These are phyloP conservation scores for Aspergillus ostianus DNA, from an alignment of 495 filamentous ascomycete genomes.

Conservation along the genomic window DNA sequence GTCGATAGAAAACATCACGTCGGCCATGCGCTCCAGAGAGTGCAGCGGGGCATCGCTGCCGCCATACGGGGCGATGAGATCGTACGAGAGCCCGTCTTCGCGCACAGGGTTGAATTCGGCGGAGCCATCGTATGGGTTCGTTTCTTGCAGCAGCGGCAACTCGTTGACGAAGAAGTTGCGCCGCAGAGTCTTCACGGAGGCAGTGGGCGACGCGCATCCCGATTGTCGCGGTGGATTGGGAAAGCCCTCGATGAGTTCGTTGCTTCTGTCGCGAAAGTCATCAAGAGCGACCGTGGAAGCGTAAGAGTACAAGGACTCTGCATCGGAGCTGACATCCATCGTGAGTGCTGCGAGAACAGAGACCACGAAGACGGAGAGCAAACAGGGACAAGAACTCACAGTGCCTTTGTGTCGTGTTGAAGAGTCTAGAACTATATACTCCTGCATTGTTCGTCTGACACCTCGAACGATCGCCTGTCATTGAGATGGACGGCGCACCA, in stretches of 20 bases:
- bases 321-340: slow-evolving; percentile 1
- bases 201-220: slow-evolving; percentile 8
- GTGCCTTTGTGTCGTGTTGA: neutral
- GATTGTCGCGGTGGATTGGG: slow-evolving; percentile 11
- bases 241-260: slow-evolving; percentile 6
- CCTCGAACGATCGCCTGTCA: neutral
- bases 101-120: slow-evolving; percentile 30
- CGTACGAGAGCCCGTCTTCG: slow-evolving; percentile 27
- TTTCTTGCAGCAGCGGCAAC: slow-evolving; percentile 31
- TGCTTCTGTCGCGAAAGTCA: slow-evolving; percentile 6
- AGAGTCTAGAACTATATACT: neutral
- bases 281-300: slow-evolving; percentile 11
- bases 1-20: slow-evolving; percentile 61
- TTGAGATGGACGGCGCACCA: neutral
- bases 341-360: neutral
- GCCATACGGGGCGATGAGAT: slow-evolving; percentile 32
- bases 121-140: slow-evolving; percentile 30
- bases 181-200: slow-evolving; percentile 27
- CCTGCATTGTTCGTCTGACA: neutral
- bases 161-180: slow-evolving; percentile 27
- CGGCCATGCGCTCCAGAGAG: slow-evolving; percentile 57
- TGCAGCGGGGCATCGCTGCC: slow-evolving; percentile 30
- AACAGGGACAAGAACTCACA: neutral
- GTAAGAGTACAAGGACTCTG: slow-evolving; percentile 12
- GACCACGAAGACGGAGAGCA: neutral